Conservation (phyloP, 2,329 filamentous ascomycete species). For the Fusarium sp. region DNA sequence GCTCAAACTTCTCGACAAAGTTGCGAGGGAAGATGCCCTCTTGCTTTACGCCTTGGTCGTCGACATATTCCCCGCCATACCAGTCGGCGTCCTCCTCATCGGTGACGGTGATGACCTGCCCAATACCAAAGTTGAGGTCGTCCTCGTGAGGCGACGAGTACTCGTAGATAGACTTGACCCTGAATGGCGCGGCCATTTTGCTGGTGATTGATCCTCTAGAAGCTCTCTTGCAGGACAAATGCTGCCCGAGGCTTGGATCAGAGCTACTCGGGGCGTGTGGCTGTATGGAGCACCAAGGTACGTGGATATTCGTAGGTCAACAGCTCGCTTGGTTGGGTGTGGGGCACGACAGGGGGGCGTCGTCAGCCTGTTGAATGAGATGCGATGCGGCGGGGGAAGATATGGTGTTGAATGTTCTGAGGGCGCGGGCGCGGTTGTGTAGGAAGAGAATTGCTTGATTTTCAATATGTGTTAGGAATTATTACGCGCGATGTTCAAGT, state of each 20-base stretch:
- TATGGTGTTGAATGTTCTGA: conserved; percentile 28
- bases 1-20: conserved; percentile 97
- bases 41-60: conserved; percentile 79
- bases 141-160: conserved; percentile 95
- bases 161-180: conserved; percentile 96
- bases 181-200: conserved; percentile 83
- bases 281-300: conserved; percentile 46
- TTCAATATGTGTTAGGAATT: conserved; percentile 20
- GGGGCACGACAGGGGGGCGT: conserved; percentile 52
- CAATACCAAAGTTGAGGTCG: conserved; percentile 87
- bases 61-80: conserved; percentile 91
- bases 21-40: conserved; percentile 95
- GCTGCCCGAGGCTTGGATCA: conserved; percentile 50
- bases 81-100: conserved; percentile 94
- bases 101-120: conserved; percentile 94
- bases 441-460: conserved; percentile 40
- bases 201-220: conserved; percentile 55
- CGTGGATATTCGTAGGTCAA: conserved; percentile 45
- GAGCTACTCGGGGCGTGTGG: conserved; percentile 48
- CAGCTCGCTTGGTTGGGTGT: conserved; percentile 50
- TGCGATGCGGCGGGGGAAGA: conserved; percentile 44
- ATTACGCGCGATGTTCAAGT: conserved; percentile 27
- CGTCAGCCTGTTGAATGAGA: conserved; percentile 51
- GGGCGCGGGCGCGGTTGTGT: conserved; percentile 37
- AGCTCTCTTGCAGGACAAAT: conserved; percentile 51